These are phyloP conservation scores for Verticillium isaacii DNA, from an alignment of 2,329 filamentous ascomycete species.

Conservation along the genomic window DNA sequence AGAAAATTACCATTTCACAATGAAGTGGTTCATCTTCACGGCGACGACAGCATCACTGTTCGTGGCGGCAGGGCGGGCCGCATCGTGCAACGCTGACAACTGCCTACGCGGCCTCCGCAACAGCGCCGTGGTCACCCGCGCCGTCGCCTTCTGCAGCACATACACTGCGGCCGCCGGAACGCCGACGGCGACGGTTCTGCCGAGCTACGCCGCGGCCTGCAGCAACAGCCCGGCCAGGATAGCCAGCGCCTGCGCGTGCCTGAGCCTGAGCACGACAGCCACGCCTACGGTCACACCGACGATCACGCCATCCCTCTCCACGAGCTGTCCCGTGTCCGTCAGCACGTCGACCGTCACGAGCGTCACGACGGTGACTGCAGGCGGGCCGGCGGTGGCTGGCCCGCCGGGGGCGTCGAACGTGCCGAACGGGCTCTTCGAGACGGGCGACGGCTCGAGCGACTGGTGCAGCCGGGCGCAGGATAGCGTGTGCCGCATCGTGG, in stretches of 20 bases:
- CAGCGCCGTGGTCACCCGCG: neutral
- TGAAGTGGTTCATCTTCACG: neutral
- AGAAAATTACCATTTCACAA: neutral
- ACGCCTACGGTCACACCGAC: neutral
- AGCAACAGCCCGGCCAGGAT: neutral
- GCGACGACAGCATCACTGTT: neutral
- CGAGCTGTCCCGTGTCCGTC: neutral
- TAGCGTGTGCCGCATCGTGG: neutral
- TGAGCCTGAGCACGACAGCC: neutral
- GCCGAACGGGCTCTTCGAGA: neutral
- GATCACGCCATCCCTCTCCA: neutral
- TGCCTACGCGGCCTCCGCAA: slow-evolving; percentile 9
- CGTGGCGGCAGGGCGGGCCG: neutral
- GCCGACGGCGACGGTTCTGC: neutral
- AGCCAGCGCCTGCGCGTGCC: neutral
- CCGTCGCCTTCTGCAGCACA: neutral
- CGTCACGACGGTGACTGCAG: neutral
- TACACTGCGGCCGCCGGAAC: neutral
- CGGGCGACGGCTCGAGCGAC: neutral
- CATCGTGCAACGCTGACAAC: slow-evolving; percentile 9
- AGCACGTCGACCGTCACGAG: neutral
- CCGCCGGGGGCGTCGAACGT: neutral
- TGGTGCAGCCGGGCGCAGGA: neutral
- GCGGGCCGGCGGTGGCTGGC: neutral
- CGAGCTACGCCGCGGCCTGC: slow-evolving; percentile 2